Evolutionary conservation across 305 asterid genomes (phyloP).

Genomic region (Fraxinus sp.): DNA sequence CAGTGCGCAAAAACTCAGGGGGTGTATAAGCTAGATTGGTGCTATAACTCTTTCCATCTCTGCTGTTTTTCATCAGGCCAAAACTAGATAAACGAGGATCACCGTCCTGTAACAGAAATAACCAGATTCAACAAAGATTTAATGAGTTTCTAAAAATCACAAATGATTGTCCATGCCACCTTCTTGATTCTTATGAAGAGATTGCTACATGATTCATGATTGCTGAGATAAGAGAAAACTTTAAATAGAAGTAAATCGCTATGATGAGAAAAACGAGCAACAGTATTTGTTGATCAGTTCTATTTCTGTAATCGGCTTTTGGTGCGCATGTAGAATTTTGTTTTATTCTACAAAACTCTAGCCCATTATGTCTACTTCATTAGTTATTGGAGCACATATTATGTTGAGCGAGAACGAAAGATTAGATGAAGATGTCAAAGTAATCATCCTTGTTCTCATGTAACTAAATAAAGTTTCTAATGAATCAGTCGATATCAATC

Average conservation of each 20-base stretch:
- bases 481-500: not conserved
- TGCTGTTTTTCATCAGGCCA: conserved; percentile 57
- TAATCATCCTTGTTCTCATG: not conserved
- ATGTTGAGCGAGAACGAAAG: not conserved
- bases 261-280: not conserved
- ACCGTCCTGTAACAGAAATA: conserved; percentile 37
- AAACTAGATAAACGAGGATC: conserved; percentile 58
- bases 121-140: conserved; percentile 3
- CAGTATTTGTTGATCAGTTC: not conserved
- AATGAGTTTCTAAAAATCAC: not conserved
- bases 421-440: not conserved
- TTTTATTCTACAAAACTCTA: not conserved
- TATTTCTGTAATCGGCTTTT: not conserved
- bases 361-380: not conserved
- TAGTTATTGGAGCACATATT: not conserved
- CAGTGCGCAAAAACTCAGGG: conserved; percentile 54
- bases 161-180: not conserved
- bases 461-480: not conserved
- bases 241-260: not conserved
- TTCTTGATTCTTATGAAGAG: not conserved
- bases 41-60: conserved; percentile 60
- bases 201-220: not conserved
- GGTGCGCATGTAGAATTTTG: not conserved
- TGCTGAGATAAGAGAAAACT: not conserved
- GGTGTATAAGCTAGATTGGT: conserved; percentile 59